Evolutionary conservation across 306 rosid species (phyloP).

Genomic region (Cicer judaicum): DNA sequence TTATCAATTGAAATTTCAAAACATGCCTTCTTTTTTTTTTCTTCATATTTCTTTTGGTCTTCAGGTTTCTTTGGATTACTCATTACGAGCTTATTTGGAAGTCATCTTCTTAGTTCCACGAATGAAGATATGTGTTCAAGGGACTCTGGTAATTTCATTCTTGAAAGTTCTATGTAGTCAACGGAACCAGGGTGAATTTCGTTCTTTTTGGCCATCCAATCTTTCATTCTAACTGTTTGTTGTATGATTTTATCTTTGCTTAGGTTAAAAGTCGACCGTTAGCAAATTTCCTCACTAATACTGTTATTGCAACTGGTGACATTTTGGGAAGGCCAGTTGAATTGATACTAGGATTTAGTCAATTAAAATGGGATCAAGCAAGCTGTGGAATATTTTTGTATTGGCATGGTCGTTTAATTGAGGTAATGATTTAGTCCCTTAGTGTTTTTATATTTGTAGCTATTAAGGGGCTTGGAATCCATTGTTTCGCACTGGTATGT

Average conservation of each 20-base stretch:
- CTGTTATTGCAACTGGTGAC: conserved; percentile 48
- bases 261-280: conserved; percentile 63
- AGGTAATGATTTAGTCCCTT: conserved; percentile 48
- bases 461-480: neutral
- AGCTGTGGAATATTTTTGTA: conserved; percentile 64
- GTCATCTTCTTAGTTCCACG: conserved; percentile 65
- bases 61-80: conserved; percentile 65
- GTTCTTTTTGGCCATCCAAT: neutral
- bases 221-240: conserved; percentile 31
- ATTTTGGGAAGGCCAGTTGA: conserved; percentile 50
- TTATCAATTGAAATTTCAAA: conserved; percentile 13
- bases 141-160: conserved; percentile 53
- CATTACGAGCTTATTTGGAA: conserved; percentile 63
- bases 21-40: neutral
- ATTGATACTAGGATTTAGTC: conserved; percentile 56
- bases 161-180: conserved; percentile 22
- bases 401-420: conserved; percentile 70
- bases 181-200: neutral
- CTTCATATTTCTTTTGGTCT: conserved; percentile 23
- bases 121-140: conserved; percentile 65
- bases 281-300: conserved; percentile 55
- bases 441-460: conserved; percentile 1
- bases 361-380: conserved; percentile 64
- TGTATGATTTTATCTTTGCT: conserved; percentile 24
- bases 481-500: conserved; percentile 1